Conservation (phyloP, 75 land plant species). For the Azolla pinnata region DNA sequence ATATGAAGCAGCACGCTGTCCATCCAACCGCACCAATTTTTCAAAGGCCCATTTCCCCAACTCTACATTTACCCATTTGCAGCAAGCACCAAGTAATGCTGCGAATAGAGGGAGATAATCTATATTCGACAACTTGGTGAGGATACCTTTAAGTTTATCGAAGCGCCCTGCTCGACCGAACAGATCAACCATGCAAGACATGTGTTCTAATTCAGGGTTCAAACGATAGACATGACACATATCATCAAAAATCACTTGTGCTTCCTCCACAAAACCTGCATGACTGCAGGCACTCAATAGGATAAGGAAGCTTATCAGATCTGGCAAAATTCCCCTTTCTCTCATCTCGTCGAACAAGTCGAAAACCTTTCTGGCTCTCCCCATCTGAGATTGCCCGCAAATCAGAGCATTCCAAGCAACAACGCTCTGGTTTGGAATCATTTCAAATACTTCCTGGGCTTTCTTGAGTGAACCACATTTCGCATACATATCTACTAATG, state of each 20-base stretch:
- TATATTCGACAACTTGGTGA: slow-evolving; percentile 30
- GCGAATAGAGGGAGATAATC: slow-evolving; percentile 19
- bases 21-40: neutral
- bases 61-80: slow-evolving; percentile 13
- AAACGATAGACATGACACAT: slow-evolving; percentile 2
- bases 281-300: slow-evolving; percentile 21
- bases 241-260: neutral
- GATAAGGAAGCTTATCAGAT: too few relatives aligned
- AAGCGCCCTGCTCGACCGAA: slow-evolving; percentile 31
- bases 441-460: too few relatives aligned
- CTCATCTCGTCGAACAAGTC: too few relatives aligned
- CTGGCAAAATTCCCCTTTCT: too few relatives aligned
- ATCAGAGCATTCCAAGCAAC: too few relatives aligned
- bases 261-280: slow-evolving; percentile 20
- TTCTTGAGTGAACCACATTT: too few relatives aligned
- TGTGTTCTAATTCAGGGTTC: slow-evolving; percentile 25
- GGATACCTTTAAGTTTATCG: slow-evolving; percentile 16
- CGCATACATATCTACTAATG: too few relatives aligned
- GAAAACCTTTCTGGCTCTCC: too few relatives aligned
- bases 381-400: too few relatives aligned
- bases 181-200: slow-evolving; percentile 43
- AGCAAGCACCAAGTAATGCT: slow-evolving; percentile 29
- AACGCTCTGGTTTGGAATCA: too few relatives aligned
- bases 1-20: neutral
- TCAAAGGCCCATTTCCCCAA: slow-evolving; percentile 6